Evolutionary conservation across 371 early-diverging fungal species (phyloP), one percentile per base, ranked within the genome.

Genomic region (Quaeritorhiza haematococci): DNA sequence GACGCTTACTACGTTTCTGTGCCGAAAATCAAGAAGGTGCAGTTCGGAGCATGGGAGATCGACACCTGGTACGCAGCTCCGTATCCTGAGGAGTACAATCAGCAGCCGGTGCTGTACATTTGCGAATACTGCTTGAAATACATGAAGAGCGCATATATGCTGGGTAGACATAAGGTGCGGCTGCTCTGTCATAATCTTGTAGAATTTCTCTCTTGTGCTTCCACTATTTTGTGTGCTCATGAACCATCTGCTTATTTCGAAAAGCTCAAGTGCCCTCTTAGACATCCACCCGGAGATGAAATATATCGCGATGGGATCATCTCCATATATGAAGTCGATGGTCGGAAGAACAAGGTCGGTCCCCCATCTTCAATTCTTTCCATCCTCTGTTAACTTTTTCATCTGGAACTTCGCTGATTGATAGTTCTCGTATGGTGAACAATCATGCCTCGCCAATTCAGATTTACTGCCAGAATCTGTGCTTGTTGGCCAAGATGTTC

Each of bases 41-140:
- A 69, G 10, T 80, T 99, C 50, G 94, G 98, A 3, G 69, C 80
- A 30, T 90, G 83, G 72, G 84, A 89, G 68, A 85, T 98, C 15
- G 82, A 85, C 13, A 82, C 93, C 0, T 96, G 96, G 96, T 97
- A 95, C 71, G 83, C 89, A 60, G 87, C 95, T 21, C 96, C 97
- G 6, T 97, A 93, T 67, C 98, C 98, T 0, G 84, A 83, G 56
- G 92, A 91, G 47, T 90, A 86, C 63, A 71, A 79, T 28, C 69
- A 71, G 45, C 74, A 83, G 24, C 84, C 82, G 41, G 67, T 76
- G 17, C 76, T 98, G 13, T 91, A 86, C 62, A 82, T 97, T 27
- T 98, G 98, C 67, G 92, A 95, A 59, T 86, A 80, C 54, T 76
- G 77, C 44, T 56, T 76, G 30, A 67, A 73, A 55, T 66, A 59